These are phyloP conservation scores for Quercus agrifolia DNA, from an alignment of 306 rosid genomes.

Conservation along the genomic window DNA sequence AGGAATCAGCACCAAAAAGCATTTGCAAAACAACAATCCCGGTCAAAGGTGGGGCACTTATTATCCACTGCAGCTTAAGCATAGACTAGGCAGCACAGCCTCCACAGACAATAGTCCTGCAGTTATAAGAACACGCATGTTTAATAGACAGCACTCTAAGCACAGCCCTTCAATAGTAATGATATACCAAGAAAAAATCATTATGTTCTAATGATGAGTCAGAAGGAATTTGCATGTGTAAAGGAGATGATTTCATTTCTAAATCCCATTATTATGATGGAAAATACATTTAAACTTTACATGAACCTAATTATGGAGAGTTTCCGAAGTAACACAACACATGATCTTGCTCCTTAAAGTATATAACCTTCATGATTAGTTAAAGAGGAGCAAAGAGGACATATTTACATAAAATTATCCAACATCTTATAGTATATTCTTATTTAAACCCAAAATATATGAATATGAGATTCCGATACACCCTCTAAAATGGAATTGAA, in stretches of 20 bases:
- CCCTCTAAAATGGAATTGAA: no score
- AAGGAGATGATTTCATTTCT: neutral
- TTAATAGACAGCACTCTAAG: neutral
- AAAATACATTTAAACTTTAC: neutral
- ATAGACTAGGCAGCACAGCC: conserved; percentile 56
- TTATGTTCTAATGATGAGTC: neutral
- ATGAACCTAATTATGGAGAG: neutral
- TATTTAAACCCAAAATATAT: no score
- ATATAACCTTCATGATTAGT: neutral
- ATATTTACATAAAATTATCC: no score
- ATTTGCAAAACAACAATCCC: conserved; percentile 21
- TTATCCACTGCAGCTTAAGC: conserved; percentile 1
- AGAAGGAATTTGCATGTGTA: neutral
- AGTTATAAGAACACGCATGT: neutral
- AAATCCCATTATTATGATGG: neutral
- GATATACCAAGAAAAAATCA: neutral
- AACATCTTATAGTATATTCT: no score
- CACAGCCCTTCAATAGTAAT: conserved; percentile 10
- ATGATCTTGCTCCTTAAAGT: neutral
- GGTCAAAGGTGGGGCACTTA: conserved; percentile 7
- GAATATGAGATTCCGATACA: no score
- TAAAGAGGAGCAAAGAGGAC: neutral
- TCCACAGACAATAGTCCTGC: conserved; percentile 81
- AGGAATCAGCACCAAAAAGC: conserved; percentile 33
- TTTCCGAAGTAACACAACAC: neutral